Base-by-base conservation (phyloP, 176 grass and related monocot species). In the Eragrostis nindensis region DNA sequence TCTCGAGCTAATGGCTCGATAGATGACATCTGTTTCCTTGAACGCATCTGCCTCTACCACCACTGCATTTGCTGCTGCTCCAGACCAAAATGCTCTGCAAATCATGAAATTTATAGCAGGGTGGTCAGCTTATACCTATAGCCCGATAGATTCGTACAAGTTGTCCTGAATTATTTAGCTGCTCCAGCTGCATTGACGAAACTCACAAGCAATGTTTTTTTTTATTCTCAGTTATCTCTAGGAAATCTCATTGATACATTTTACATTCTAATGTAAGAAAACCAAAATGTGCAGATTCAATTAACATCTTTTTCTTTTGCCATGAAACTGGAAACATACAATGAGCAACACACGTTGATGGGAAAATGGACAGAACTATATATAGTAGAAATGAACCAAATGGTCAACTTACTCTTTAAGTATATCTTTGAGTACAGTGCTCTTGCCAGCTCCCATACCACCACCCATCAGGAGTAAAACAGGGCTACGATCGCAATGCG, bases 361-460 rank as follows among this genome's bases (percentile, higher is more conserved):
- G 45, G 59, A 66, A 73, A 41, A 54, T 65, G 6, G 66, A 74
- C 29, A 64, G 0, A 50, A 63, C 5, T 29, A 21, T 25, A 41
- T 41, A 50, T 25, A 49, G 24, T 45, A 54, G 12, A 75, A 54
- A 46, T 55, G 46, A 75, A 54, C 7, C 13, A 75, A 60, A 39
- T 55, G 54, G 75, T 54, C 7, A 70, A 89, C 88, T 83, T 89
- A 98, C 95, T 95, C 95, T 39, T 90, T 89, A 27, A 93, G 82
- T 84, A 98, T 91, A 61, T 95, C 90, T 78, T 95, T 93, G 26
- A 98, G 92, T 21, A 98, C 88, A 36, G 92, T 98, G 86, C 95
- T 98, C 88, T 98, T 98, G 78, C 95, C 95, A 27, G 95, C 95
- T 74, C 95, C 95, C 95, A 95, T 98, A 7, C 95, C 92, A 14